phyloP scores from a whole-genome alignment of 2,329 filamentous ascomycete genomes.

The Corinectria fuckeliana region DNA sequence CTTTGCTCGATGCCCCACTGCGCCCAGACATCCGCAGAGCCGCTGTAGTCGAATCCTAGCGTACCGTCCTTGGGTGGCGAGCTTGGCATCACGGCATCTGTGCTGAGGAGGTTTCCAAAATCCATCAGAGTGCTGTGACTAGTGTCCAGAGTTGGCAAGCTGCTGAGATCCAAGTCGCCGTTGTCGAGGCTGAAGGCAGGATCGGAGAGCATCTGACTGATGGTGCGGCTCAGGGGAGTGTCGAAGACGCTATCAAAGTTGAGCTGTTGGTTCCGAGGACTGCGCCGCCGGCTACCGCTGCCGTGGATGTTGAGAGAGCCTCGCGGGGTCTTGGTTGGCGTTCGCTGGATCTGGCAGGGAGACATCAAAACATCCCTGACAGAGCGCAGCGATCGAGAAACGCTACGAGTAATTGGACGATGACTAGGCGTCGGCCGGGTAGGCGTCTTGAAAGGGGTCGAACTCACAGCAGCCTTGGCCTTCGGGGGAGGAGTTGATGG shows the following conservation, averaged over 20 bases:
- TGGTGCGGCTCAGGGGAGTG: constrained; percentile 67
- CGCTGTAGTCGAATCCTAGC: constrained; percentile 41
- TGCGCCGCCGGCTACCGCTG: constrained; percentile 49
- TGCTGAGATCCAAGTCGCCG: constrained; percentile 53
- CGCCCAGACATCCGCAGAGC: constrained; percentile 38
- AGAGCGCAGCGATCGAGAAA: constrained; percentile 62
- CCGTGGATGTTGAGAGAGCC: constrained; percentile 33
- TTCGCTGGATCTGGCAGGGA: constrained; percentile 55
- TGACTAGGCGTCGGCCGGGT: constrained; percentile 67
- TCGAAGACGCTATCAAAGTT: constrained; percentile 50
- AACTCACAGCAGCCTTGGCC: constrained; percentile 45
- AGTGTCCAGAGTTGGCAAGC: constrained; percentile 48
- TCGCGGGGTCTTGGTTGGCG: constrained; percentile 55
- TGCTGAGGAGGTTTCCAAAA: constrained; percentile 56
- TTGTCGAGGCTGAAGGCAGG: constrained; percentile 52
- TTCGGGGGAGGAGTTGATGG: constrained; percentile 61
- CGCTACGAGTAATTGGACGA: constrained; percentile 66
- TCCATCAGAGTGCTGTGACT: constrained; percentile 49
- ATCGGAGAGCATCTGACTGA: constrained; percentile 69
- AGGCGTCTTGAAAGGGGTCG: constrained; percentile 65
- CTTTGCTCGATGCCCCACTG: constrained; percentile 39
- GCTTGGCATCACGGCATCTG: constrained; percentile 55
- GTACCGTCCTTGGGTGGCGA: constrained; percentile 50
- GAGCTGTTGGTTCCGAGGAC: constrained; percentile 49
- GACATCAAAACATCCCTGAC: constrained; percentile 50